Conservation (phyloP, 2,329 filamentous ascomycete genomes). For the Aspergillus sp. region DNA sequence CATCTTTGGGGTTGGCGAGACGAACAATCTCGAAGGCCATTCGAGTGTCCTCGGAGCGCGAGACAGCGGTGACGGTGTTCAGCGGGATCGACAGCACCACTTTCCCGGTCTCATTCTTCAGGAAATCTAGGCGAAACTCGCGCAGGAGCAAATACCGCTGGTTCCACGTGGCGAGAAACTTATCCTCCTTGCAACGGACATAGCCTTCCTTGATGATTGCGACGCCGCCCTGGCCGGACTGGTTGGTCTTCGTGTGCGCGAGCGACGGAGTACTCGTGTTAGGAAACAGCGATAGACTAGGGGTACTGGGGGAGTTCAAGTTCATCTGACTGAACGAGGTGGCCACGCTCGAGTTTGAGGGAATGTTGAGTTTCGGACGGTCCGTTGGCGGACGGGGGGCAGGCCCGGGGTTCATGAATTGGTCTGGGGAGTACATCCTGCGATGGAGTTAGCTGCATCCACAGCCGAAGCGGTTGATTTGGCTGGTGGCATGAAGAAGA, state of each 20-base stretch:
- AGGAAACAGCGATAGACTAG: constrained; percentile 61
- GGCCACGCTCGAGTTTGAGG: constrained; percentile 69
- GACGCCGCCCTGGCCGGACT: constrained; percentile 64
- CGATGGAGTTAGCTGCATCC: constrained; percentile 5
- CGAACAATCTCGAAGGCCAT: constrained; percentile 94
- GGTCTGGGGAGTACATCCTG: constrained; percentile 57
- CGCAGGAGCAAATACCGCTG: constrained; percentile 88
- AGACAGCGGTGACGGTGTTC: constrained; percentile 84
- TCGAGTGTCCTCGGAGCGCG: constrained; percentile 84
- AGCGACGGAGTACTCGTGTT: constrained; percentile 73
- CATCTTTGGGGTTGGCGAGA: constrained; percentile 57
- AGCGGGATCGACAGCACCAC: constrained; percentile 81
- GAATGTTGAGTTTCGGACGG: constrained; percentile 72
- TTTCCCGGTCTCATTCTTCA: constrained; percentile 87
- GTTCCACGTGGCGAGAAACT: constrained; percentile 76
- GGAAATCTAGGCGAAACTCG: constrained; percentile 89
- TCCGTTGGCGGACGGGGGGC: constrained; percentile 86
- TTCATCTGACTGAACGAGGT: constrained; percentile 69
- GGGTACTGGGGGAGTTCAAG: constrained; percentile 63
- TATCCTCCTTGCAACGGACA: constrained; percentile 72
- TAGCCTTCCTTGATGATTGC: constrained; percentile 67
- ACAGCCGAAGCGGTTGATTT: not conserved
- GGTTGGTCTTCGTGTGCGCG: constrained; percentile 56
- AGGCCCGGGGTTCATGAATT: constrained; percentile 96
- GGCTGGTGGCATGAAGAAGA: not conserved